phyloP scores from a whole-genome alignment of 352 stramenopile species.

The Globisporangium irregulare region DNA sequence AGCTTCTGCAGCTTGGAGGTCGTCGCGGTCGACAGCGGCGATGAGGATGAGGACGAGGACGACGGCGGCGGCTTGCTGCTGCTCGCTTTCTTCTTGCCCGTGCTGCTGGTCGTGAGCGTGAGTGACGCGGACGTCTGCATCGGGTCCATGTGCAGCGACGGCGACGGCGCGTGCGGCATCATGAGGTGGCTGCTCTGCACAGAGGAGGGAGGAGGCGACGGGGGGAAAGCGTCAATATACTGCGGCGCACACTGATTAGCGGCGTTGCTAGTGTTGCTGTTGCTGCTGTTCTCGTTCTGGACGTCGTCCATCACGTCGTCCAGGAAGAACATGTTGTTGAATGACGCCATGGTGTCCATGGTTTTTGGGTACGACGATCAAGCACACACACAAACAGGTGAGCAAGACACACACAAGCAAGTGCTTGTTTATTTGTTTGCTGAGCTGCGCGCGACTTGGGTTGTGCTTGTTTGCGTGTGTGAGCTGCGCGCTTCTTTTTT shows the following conservation, averaged over 20 bases:
- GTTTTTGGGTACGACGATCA: not conserved
- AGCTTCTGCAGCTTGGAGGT: constrained; percentile 8
- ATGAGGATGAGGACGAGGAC: not conserved
- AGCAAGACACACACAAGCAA: not conserved
- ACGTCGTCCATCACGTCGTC: constrained; percentile 12
- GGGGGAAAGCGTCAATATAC: constrained; percentile 23
- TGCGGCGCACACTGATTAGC: not conserved
- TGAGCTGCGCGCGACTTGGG: not conserved
- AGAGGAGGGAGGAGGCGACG: constrained; percentile 24
- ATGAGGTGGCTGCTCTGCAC: constrained; percentile 21
- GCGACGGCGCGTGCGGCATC: constrained; percentile 36
- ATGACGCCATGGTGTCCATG: constrained; percentile 5
- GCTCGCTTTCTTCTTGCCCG: not conserved
- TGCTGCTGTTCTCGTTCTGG: not conserved
- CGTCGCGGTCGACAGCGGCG: constrained; percentile 4
- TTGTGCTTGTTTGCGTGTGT: not conserved
- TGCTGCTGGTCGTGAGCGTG: not conserved
- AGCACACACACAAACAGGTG: not conserved
- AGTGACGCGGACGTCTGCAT: constrained; percentile 17
- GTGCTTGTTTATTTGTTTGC: constrained; percentile 1
- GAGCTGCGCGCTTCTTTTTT: not conserved
- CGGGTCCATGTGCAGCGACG: constrained; percentile 25
- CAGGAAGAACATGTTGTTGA: constrained; percentile 10
- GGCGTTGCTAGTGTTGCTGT: not conserved
- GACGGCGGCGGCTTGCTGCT: not conserved